Base-by-base conservation (phyloP, 192 early-diverging fungal genomes). In the Obelidium mucronatum region DNA sequence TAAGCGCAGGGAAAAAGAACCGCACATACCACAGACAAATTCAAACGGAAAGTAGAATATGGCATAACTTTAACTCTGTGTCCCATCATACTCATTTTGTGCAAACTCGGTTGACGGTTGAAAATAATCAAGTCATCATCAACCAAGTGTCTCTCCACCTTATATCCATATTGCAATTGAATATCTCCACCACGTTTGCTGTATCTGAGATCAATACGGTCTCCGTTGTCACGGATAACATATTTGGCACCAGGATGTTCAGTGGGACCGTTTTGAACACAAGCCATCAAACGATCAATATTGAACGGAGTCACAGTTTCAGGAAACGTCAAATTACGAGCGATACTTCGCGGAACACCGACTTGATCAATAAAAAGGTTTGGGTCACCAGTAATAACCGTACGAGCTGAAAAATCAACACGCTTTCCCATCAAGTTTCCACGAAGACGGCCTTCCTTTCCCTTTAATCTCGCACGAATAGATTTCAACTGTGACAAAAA, bases 21-120 rank as follows among this genome's bases (percentile, higher is more conserved):
- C 0, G 6, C 1, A 63, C 77, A 53, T 65, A 78, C 77, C 62
- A 97, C 97, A 15, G 96, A 98, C 33, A 99, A 86, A 73, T 98
- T 99, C 40, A 99, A 85, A 26, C 97, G 91, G 89, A 99, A 99
- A 8, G 97, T 99, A 31, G 96, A 98, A 83, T 96, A 98, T 2
- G 97, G 97, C 97, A 99, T 98, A 42, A 99, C 94, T 73, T 93
- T 93, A 64, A 97, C 93, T 40, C 88, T 85, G 81, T 99, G 97
- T 6, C 96, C 97, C 97, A 99, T 99, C 97, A 99, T 99, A 77
- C 95, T 96, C 96, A 98, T 98, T 81, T 99, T 99, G 86, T 99
- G 97, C 63, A 99, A 84, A 48, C 94, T 96, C 5, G 97, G 97
- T 85, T 99, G 97, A 60, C 97, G 96, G 83, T 99, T 99, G 88